phyloP scores from a whole-genome alignment of 2,329 filamentous ascomycete species.

The Plenodomus biglobosus region DNA sequence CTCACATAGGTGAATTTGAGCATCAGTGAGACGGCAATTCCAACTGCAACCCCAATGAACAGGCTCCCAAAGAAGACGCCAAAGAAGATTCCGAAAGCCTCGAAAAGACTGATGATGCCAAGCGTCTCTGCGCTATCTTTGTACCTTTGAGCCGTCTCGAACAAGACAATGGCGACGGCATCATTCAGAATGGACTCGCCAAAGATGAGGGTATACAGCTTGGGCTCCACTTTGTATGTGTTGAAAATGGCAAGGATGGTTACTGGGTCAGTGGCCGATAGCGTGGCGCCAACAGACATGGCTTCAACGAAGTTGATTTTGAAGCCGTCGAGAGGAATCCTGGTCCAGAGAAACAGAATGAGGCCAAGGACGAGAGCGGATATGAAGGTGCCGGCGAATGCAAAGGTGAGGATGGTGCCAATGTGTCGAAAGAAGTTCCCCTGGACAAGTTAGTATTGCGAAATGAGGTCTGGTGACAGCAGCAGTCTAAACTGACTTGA shows the following conservation, averaged over 20 bases:
- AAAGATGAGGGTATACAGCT: slow-evolving; percentile 98
- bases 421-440: slow-evolving; percentile 99
- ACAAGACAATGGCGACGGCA: slow-evolving; percentile 96
- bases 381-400: slow-evolving; percentile 94
- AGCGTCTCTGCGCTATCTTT: slow-evolving; percentile 70
- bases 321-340: slow-evolving; percentile 81
- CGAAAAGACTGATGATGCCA: slow-evolving; percentile 79
- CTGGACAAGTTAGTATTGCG: slow-evolving; percentile 28
- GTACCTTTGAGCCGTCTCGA: slow-evolving; percentile 95
- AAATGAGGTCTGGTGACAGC: neutral
- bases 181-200: slow-evolving; percentile 98
- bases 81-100: slow-evolving; percentile 92
- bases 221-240: slow-evolving; percentile 97
- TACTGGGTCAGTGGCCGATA: slow-evolving; percentile 95
- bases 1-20: slow-evolving; percentile 95
- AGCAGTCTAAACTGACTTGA: slow-evolving; percentile 56
- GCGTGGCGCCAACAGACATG: slow-evolving; percentile 91
- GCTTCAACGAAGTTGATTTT: slow-evolving; percentile 91
- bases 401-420: slow-evolving; percentile 94
- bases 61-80: slow-evolving; percentile 94
- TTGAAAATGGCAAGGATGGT: slow-evolving; percentile 99
- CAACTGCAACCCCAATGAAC: slow-evolving; percentile 83
- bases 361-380: slow-evolving; percentile 92
- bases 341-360: slow-evolving; percentile 85
- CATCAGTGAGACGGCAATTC: slow-evolving; percentile 80